A percentile compares a stretch with the other conserved stretches of the same genome.
Conservation (phyloP, 2,329 filamentous ascomycete genomes). For the Ascosphaera acerosa region DNA sequence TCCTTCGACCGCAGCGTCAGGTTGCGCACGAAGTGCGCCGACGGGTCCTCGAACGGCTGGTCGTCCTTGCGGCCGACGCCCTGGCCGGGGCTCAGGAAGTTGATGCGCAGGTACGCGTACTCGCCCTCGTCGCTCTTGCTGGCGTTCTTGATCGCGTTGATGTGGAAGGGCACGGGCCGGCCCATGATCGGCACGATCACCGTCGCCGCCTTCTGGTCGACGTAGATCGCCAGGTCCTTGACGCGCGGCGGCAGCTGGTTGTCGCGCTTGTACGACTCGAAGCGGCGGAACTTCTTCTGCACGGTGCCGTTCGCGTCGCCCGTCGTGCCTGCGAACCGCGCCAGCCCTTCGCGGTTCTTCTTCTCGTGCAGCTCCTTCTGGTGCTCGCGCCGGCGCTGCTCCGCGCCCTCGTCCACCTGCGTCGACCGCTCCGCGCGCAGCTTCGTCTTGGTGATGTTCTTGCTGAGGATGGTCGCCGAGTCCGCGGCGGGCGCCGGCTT, state of each 20-base stretch:
- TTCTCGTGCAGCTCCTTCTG: conserved; percentile 71
- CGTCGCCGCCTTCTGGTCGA: conserved; percentile 73
- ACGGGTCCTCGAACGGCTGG: conserved; percentile 88
- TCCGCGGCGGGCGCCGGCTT: conserved; percentile 65
- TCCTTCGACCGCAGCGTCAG: conserved; percentile 86
- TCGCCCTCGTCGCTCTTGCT: conserved; percentile 94
- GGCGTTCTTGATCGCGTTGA: conserved; percentile 94
- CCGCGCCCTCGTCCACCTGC: conserved; percentile 70
- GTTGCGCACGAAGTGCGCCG: conserved; percentile 85
- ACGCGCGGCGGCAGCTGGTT: conserved; percentile 70
- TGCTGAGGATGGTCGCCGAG: conserved; percentile 69
- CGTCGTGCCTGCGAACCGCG: conserved; percentile 63
- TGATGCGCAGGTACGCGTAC: conserved; percentile 82
- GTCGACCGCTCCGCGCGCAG: conserved; percentile 75
- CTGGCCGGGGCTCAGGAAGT: conserved; percentile 89
- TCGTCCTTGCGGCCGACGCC: conserved; percentile 94
- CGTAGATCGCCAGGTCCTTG: conserved; percentile 66
- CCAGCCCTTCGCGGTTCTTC: conserved; percentile 73
- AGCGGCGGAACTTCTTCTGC: conserved; percentile 95
- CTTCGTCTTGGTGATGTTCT: conserved; percentile 86
- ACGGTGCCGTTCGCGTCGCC: conserved; percentile 70
- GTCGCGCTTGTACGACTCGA: conserved; percentile 96
- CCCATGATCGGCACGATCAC: conserved; percentile 94
- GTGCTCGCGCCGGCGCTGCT: conserved; percentile 66
- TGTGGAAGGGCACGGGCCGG: conserved; percentile 90